Conservation (phyloP, 768 basidiomycete species). For the Cubamyces lactineus region DNA sequence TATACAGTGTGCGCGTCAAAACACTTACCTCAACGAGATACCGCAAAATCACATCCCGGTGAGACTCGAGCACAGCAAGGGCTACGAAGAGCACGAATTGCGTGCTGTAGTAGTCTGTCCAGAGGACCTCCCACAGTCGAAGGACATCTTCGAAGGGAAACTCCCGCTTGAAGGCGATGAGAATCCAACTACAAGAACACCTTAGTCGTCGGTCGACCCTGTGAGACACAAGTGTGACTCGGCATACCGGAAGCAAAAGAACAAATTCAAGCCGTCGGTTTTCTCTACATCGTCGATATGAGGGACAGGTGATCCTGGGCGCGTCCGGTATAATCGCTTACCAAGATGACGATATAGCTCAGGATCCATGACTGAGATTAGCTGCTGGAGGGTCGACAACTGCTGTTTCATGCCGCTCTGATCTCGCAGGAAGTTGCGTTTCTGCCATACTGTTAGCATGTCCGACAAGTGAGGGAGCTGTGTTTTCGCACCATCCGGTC, state of each 20-base stretch:
- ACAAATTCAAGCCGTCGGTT: slow-evolving; percentile 87
- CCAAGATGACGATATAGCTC: slow-evolving; percentile 92
- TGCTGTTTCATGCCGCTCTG: slow-evolving; percentile 99
- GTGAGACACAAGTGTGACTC: neutral
- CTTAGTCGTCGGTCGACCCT: neutral
- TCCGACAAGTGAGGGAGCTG: neutral
- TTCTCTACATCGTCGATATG: slow-evolving; percentile 57
- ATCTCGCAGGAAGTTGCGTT: slow-evolving; percentile 93
- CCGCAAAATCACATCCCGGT: slow-evolving; percentile 92
- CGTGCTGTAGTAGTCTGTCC: slow-evolving; percentile 90
- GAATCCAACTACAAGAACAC: slow-evolving; percentile 67
- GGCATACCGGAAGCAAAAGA: slow-evolving; percentile 94
- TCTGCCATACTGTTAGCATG: slow-evolving; percentile 48
- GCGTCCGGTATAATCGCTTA: slow-evolving; percentile 35
- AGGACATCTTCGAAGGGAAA: slow-evolving; percentile 92
- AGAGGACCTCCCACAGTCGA: slow-evolving; percentile 90
- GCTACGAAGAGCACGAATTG: slow-evolving; percentile 93
- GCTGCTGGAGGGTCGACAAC: slow-evolving; percentile 82
- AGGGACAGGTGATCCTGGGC: neutral
- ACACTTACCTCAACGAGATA: slow-evolving; percentile 89
- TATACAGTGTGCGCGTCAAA: neutral
- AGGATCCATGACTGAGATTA: slow-evolving; percentile 94
- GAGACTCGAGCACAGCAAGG: slow-evolving; percentile 90
- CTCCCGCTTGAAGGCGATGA: slow-evolving; percentile 96
- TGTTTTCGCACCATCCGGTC: slow-evolving; percentile 77